Conservation (phyloP, 2,329 filamentous ascomycete species). For the Penicillium sp. region DNA sequence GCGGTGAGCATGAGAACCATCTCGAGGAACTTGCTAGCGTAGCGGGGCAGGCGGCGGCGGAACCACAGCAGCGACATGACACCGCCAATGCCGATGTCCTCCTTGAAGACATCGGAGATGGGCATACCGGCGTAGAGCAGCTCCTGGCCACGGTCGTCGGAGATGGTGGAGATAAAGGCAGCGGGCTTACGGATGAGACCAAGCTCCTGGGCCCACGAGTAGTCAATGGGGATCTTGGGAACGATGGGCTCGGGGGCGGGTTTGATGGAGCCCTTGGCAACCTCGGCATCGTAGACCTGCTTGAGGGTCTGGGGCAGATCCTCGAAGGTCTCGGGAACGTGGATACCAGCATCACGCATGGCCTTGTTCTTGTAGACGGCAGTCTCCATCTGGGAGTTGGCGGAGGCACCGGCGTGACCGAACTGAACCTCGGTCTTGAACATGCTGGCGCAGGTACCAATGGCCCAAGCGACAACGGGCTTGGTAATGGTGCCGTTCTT, state of each 20-base stretch:
- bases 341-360: conserved; percentile 92
- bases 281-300: conserved; percentile 81
- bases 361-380: conserved; percentile 94
- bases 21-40: conserved; percentile 98
- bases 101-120: conserved; percentile 98
- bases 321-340: conserved; percentile 95
- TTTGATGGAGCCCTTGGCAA: conserved; percentile 79
- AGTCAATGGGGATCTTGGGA: conserved; percentile 99
- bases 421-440: conserved; percentile 99
- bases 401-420: conserved; percentile 96
- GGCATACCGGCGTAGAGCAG: conserved; percentile 98
- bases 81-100: conserved; percentile 98
- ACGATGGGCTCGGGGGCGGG: conserved; percentile 85
- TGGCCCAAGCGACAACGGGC: conserved; percentile 98
- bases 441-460: conserved; percentile 98
- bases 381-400: conserved; percentile 99
- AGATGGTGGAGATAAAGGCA: conserved; percentile 99
- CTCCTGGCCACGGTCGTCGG: conserved; percentile 98
- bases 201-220: conserved; percentile 99
- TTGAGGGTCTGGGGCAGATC: conserved; percentile 78
- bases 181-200: conserved; percentile 99
- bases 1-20: conserved; percentile 99
- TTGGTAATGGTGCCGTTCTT: conserved; percentile 94
- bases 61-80: conserved; percentile 99
- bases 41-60: conserved; percentile 91